phyloP scores from a whole-genome alignment of 139 green algal genomes.

The Ettlia oleoabundans region DNA sequence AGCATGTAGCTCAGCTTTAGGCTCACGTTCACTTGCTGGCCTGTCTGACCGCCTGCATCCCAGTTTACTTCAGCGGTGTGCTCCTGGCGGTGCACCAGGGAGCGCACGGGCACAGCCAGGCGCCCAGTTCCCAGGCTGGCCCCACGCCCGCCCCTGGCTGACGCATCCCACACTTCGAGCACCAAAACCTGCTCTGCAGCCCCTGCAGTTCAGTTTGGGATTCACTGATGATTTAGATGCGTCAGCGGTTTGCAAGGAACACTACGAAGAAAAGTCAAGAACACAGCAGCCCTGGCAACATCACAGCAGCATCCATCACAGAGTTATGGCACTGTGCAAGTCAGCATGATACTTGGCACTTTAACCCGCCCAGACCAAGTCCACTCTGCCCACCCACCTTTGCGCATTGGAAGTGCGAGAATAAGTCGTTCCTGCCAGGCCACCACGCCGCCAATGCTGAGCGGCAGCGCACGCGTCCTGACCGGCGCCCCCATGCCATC shows the following conservation, averaged over 20 bases:
- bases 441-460: neutral
- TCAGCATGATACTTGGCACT: no score
- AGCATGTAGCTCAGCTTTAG: slow-evolving; percentile 34
- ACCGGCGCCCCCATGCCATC: neutral
- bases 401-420: slow-evolving; percentile 53
- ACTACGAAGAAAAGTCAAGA: no score
- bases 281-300: neutral
- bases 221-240: no score
- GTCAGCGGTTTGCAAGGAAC: no score
- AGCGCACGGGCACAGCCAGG: neutral
- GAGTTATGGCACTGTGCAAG: no score
- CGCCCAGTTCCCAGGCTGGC: slow-evolving; percentile 32
- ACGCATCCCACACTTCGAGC: slow-evolving; percentile 51
- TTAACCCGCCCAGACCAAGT: no score
- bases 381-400: slow-evolving; percentile 14
- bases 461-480: slow-evolving; percentile 3
- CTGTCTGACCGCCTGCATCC: neutral
- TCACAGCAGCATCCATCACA: no score
- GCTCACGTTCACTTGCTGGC: neutral
- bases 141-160: slow-evolving; percentile 39
- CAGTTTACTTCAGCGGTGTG: slow-evolving; percentile 7
- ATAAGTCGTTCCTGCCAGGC: slow-evolving; percentile 70
- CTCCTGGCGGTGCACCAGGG: slow-evolving; percentile 35
- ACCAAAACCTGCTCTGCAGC: slow-evolving; percentile 35
- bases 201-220: slow-evolving; percentile 5